Evolutionary conservation across 2,329 filamentous ascomycete genomes (phyloP), one percentile per base, ranked within the genome.

Genomic region (Arthrobotrys conoides): DNA sequence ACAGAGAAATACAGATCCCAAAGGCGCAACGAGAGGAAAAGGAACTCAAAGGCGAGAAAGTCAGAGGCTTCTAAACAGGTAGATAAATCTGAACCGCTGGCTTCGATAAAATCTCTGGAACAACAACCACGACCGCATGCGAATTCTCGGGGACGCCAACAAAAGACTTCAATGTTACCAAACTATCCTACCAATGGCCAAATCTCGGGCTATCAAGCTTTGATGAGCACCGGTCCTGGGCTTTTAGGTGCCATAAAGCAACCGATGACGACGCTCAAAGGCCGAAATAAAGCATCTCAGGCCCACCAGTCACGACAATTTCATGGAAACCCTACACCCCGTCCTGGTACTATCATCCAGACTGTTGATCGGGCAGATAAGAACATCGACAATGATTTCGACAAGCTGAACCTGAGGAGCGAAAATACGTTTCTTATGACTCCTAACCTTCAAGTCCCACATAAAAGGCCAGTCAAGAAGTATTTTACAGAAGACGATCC

Each of bases 231-330:
- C 5, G 36, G 57, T 1, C 8, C 33, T 27, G 57, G 57, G 18
- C 36, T 61, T 33, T 27, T 27, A 41, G 36, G 57, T 4, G 44
- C 44, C 14, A 36, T 36, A 8, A 12, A 14, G 4, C 36, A 20
- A 16, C 22, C 36, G 12, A 14, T 3, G 12, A 2, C 36, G 16
- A 10, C 9, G 27, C 57, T 2, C 6, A 44, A 24, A 44, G 20
- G 12, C 16, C 20, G 27, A 61, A 27, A 9, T 24, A 22, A 61
- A 27, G 9, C 16, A 27, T 30, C 20, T 4, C 33, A 36, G 20
- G 9, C n/a, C n/a, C 57, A 61, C n/a, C 57, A 61, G 20, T 41
- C 57, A 18, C 33, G 36, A 27, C 33, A 27, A 41, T 61, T 61
- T 18, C 57, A 61, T 27, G 4, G 18, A 24, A 44, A 61, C 14